phyloP scores from a whole-genome alignment of 345 rosid species.

The Pelargonium nanum region DNA sequence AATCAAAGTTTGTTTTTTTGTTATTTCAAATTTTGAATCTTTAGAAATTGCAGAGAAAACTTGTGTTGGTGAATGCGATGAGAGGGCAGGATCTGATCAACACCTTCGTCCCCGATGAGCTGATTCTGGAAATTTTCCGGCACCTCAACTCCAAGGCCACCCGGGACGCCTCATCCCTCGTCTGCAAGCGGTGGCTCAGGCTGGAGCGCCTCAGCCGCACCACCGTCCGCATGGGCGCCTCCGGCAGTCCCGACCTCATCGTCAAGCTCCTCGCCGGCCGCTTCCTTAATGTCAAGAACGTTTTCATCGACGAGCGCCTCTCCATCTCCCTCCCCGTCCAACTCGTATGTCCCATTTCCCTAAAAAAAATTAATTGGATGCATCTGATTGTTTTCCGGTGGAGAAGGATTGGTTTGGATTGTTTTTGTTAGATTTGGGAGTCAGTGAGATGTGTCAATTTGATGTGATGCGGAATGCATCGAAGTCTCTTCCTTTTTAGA shows the following conservation, averaged over 20 bases:
- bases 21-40: too few relatives aligned
- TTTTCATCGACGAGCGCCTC: constrained; percentile 71
- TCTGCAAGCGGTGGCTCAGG: constrained; percentile 76
- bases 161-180: constrained; percentile 83
- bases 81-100: constrained; percentile 73
- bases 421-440: too few relatives aligned
- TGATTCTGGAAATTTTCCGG: constrained; percentile 60
- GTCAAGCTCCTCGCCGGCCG: constrained; percentile 60
- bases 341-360: constrained; percentile 15
- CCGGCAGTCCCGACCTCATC: constrained; percentile 53
- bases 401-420: too few relatives aligned
- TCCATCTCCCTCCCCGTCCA: constrained; percentile 36
- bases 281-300: constrained; percentile 43
- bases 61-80: too few relatives aligned
- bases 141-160: constrained; percentile 51
- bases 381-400: background rate
- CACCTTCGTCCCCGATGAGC: constrained; percentile 61
- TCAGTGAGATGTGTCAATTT: too few relatives aligned
- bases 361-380: background rate
- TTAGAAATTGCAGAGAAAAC: too few relatives aligned
- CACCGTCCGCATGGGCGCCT: constrained; percentile 79
- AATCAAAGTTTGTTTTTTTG: too few relatives aligned
- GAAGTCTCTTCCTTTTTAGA: too few relatives aligned
- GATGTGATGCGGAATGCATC: too few relatives aligned
- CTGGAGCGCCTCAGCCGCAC: constrained; percentile 75